These are phyloP conservation scores for Vanilla planifolia DNA, from an alignment of 106 monocot species.

Conservation along the genomic window DNA sequence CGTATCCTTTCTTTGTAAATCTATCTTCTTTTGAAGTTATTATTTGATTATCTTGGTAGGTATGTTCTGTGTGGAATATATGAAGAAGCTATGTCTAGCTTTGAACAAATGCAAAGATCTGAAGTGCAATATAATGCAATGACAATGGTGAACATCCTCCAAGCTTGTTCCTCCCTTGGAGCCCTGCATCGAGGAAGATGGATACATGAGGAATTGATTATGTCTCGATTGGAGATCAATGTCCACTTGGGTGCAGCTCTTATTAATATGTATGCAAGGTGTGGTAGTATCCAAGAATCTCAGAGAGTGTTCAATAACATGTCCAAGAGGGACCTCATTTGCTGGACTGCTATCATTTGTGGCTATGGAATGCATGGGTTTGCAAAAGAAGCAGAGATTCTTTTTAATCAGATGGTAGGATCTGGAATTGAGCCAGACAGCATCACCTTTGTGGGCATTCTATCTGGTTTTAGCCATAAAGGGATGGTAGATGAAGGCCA, in stretches of 20 bases:
- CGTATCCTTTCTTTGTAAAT: no score
- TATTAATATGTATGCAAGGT: conserved; percentile 39
- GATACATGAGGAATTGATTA: conserved; percentile 25
- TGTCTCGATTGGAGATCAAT: conserved; percentile 10
- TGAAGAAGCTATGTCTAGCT: conserved; percentile 18
- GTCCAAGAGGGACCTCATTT: conserved; percentile 25
- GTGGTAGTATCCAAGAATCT: conserved; percentile 25
- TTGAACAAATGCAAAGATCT: conserved; percentile 26
- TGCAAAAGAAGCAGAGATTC: conserved; percentile 25
- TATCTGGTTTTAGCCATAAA: conserved; percentile 37
- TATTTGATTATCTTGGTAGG: conserved; percentile 3
- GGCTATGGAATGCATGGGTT: conserved; percentile 42
- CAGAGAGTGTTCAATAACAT: conserved; percentile 19
- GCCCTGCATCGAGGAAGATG: conserved; percentile 31
- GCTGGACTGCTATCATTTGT: conserved; percentile 39
- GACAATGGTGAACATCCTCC: conserved; percentile 36
- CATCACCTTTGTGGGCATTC: conserved; percentile 31
- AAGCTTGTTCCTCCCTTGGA: conserved; percentile 35
- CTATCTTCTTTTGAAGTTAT: no score
- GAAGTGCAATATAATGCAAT: conserved; percentile 26
- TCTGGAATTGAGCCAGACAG: conserved; percentile 27
- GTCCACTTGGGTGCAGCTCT: conserved; percentile 29
- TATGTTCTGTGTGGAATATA: conserved; percentile 21
- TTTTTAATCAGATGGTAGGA: conserved; percentile 33
- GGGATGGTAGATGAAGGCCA: conserved; percentile 30